phyloP scores from a whole-genome alignment of 768 basidiomycete species.

The Suillus subluteus region DNA sequence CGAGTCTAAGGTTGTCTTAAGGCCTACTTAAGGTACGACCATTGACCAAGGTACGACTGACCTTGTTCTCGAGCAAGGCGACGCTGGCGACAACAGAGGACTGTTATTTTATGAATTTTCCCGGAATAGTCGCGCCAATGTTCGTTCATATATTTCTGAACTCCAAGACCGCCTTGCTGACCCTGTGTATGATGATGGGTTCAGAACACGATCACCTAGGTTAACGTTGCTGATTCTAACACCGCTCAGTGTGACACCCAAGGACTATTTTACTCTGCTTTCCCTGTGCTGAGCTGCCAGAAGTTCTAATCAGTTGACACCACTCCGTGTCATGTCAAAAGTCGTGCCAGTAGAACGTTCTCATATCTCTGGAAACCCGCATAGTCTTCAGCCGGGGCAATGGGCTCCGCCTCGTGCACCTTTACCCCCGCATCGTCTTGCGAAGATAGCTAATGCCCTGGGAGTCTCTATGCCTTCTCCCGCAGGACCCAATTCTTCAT shows the following conservation, averaged over 20 bases:
- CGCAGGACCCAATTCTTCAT: constrained; percentile 35
- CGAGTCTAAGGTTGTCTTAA: neutral
- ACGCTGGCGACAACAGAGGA: neutral
- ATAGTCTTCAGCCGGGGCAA: constrained; percentile 17
- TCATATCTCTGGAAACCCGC: constrained; percentile 15
- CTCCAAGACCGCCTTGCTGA: neutral
- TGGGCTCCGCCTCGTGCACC: constrained; percentile 76
- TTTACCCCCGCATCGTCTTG: constrained; percentile 74
- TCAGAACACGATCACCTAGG: neutral
- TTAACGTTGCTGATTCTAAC: constrained; percentile 1
- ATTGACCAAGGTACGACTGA: neutral
- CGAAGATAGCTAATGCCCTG: constrained; percentile 84
- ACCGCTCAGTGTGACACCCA: neutral
- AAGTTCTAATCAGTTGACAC: neutral
- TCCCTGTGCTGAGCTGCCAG: neutral
- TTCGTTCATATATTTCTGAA: constrained; percentile 6
- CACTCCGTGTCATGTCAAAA: constrained; percentile 8
- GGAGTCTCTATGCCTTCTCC: constrained; percentile 80
- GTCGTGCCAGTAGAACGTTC: constrained; percentile 24
- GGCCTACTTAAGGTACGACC: neutral
- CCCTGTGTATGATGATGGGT: neutral
- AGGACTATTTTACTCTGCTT: neutral
- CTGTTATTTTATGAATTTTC: neutral
- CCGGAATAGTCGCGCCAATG: neutral
- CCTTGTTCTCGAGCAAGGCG: neutral